A percentile compares a stretch with the other conserved stretches of the same genome.
Conservation (phyloP, 768 basidiomycete species). For the Lyophyllum atratum region DNA sequence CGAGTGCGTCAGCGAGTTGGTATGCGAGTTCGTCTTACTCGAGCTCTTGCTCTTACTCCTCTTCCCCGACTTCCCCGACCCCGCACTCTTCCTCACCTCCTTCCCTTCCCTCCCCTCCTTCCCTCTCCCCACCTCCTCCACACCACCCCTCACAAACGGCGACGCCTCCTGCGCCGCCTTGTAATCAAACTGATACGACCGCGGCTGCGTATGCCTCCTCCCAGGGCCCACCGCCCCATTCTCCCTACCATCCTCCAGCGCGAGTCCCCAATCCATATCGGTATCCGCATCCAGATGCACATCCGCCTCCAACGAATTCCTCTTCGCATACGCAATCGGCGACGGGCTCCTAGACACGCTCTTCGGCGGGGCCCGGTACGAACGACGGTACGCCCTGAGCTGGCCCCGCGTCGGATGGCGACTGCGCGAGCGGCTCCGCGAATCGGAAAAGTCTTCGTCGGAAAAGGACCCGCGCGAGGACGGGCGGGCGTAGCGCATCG, state of each 20-base stretch:
- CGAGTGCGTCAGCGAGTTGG: neutral
- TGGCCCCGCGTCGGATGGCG: neutral
- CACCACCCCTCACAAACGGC: neutral
- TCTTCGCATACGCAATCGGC: conserved; percentile 25
- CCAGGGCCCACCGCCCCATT: neutral
- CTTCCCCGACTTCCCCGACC: conserved; percentile 1
- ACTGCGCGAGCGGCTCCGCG: conserved; percentile 6
- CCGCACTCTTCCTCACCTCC: conserved; percentile 5
- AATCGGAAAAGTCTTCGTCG: neutral
- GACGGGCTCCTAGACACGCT: conserved; percentile 17
- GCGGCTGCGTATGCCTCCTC: conserved; percentile 18
- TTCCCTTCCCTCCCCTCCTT: neutral
- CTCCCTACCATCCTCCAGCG: neutral
- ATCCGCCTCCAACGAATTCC: conserved; percentile 14
- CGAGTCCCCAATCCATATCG: neutral
- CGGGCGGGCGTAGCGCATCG: conserved; percentile 36
- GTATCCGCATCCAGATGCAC: neutral
- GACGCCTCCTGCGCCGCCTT: conserved; percentile 13
- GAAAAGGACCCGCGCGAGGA: conserved; percentile 26
- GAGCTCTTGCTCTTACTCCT: conserved; percentile 8
- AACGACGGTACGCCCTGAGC: conserved; percentile 10
- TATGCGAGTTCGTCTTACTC: neutral
- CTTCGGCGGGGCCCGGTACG: conserved; percentile 5
- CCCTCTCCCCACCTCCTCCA: neutral
- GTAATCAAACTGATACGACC: conserved; percentile 26